Conservation (phyloP, 2,329 filamentous ascomycete genomes). For the Aureobasidium sp. region DNA sequence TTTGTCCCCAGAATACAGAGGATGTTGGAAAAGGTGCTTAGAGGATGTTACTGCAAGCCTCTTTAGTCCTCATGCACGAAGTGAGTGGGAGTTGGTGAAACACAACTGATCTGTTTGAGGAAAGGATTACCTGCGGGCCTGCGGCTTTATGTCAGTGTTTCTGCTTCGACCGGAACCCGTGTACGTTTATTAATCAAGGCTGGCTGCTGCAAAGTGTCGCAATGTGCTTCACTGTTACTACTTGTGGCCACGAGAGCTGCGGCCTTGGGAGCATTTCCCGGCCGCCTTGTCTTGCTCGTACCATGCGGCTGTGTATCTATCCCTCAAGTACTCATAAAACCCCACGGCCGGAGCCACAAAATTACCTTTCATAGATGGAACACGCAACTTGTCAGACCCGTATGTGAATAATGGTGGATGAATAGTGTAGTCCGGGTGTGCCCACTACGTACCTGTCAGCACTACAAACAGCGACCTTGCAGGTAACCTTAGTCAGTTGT, state of each 20-base stretch:
- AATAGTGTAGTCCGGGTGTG: neutral
- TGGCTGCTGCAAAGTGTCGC: neutral
- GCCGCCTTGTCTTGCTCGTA: neutral
- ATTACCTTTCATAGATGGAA: neutral
- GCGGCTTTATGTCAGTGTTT: neutral
- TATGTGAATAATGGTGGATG: neutral
- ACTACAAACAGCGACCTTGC: neutral
- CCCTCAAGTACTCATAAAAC: neutral
- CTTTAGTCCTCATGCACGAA: neutral
- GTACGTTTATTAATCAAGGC: neutral
- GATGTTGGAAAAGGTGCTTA: neutral
- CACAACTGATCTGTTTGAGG: neutral
- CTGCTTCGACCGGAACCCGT: neutral
- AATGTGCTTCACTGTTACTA: constrained; percentile 2
- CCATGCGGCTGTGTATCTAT: neutral
- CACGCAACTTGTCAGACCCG: neutral
- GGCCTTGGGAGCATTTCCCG: neutral
- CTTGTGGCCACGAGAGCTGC: neutral
- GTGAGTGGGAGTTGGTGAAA: neutral
- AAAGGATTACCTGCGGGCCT: neutral
- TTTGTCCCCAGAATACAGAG: neutral
- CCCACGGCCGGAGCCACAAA: neutral
- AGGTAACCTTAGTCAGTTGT: neutral
- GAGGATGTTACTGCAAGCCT: neutral
- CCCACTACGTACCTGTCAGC: constrained; percentile 3